These are phyloP conservation scores for Leavenworthia alabamica DNA, from an alignment of 345 rosid species.

Conservation along the genomic window DNA sequence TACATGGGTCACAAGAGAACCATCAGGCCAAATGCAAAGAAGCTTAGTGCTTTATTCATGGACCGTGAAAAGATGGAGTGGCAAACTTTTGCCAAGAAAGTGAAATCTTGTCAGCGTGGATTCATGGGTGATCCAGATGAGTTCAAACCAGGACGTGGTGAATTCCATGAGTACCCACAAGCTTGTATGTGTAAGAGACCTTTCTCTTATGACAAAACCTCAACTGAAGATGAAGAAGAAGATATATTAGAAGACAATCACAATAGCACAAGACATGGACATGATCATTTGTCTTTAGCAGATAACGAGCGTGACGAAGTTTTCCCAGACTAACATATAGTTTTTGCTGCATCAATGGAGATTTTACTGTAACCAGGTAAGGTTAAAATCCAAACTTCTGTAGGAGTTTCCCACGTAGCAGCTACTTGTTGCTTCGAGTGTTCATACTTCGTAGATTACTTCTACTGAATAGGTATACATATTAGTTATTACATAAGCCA, in stretches of 20 bases:
- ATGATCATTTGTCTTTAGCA: constrained; percentile 19
- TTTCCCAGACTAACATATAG: constrained; percentile 33
- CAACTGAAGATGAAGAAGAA: constrained; percentile 25
- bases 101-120: constrained; percentile 87
- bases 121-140: constrained; percentile 98
- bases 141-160: constrained; percentile 77
- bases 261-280: constrained; percentile 24
- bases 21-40: constrained; percentile 88
- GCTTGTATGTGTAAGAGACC: constrained; percentile 76
- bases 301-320: constrained; percentile 31
- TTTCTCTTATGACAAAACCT: constrained; percentile 23
- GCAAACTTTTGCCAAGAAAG: constrained; percentile 72
- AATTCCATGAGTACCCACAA: constrained; percentile 81
- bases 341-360: constrained; percentile 2
- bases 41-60: constrained; percentile 71
- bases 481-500: no score
- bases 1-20: constrained; percentile 95
- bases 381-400: not conserved
- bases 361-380: constrained; percentile 24
- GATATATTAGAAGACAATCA: constrained; percentile 19
- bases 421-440: constrained; percentile 30
- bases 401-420: constrained; percentile 22
- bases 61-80: constrained; percentile 62
- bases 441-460: constrained; percentile 31
- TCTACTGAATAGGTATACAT: constrained; percentile 28